Evolutionary conservation across 768 basidiomycete species (phyloP).

Genomic region (Xanthoconium stramineum): DNA sequence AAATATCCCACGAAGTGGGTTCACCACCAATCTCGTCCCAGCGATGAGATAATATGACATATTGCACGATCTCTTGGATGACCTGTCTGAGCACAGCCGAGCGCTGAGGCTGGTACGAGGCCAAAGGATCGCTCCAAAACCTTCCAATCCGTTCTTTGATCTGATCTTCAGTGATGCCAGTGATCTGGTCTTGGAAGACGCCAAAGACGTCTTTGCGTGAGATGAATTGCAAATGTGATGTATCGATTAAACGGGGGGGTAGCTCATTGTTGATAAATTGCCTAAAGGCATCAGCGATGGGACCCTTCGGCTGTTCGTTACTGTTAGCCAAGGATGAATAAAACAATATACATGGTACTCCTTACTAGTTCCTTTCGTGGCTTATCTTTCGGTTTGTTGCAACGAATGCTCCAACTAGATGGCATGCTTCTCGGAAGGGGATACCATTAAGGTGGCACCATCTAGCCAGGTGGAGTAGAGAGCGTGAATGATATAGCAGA

Average conservation of each 20-base stretch:
- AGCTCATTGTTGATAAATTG: constrained; percentile 14
- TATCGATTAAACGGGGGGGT: constrained; percentile 8
- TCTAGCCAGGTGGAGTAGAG: no score
- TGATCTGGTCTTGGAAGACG: constrained; percentile 6
- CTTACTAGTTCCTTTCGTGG: no score
- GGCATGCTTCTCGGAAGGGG: no score
- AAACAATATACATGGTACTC: no score
- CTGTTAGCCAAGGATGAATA: no score
- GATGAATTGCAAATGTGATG: constrained; percentile 5
- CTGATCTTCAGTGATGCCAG: constrained; percentile 1
- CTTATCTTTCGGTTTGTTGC: no score
- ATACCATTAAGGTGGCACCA: no score
- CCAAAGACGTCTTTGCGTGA: constrained; percentile 1
- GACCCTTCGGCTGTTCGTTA: neutral
- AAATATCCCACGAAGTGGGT: constrained; percentile 9
- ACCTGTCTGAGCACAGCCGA: constrained; percentile 3
- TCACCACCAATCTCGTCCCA: constrained; percentile 6
- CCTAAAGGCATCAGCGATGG: constrained; percentile 2
- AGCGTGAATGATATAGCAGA: no score
- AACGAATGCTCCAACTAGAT: no score
- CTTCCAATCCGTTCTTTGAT: neutral
- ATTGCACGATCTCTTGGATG: constrained; percentile 11
- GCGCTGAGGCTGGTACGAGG: constrained; percentile 1
- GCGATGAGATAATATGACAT: constrained; percentile 15
- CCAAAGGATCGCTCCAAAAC: neutral